phyloP scores from a whole-genome alignment of 1,284 basidiomycete species.

The Gymnopus androsaceus region DNA sequence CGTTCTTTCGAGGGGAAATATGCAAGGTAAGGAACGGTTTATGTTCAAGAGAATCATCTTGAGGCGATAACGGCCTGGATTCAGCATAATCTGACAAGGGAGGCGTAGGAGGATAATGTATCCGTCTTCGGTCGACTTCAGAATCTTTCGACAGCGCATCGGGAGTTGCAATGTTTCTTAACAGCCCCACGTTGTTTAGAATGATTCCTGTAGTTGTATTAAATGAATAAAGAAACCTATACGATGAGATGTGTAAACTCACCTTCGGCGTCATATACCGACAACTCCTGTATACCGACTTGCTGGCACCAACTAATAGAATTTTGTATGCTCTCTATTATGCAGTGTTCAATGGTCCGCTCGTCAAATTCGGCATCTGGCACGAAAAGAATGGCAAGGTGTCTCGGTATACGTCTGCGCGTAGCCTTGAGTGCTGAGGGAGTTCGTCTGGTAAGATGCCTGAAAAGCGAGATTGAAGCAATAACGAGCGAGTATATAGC shows the following conservation, averaged over 20 bases:
- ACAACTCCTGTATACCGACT: slow-evolving; percentile 59
- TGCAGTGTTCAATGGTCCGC: slow-evolving; percentile 39
- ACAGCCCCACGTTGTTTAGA: slow-evolving; percentile 40
- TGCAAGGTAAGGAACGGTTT: slow-evolving; percentile 14
- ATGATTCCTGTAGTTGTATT: slow-evolving; percentile 40
- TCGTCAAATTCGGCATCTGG: slow-evolving; percentile 34
- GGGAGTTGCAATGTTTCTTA: slow-evolving; percentile 36
- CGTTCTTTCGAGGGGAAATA: not conserved
- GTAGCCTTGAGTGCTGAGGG: slow-evolving; percentile 50
- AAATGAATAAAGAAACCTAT: slow-evolving; percentile 2
- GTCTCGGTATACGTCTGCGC: slow-evolving; percentile 59
- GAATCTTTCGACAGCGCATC: slow-evolving; percentile 21
- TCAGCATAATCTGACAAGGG: slow-evolving; percentile 69
- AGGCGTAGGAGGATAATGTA: slow-evolving; percentile 70
- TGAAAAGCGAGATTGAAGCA: slow-evolving; percentile 41
- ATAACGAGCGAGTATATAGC: slow-evolving; percentile 52
- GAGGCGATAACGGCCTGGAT: slow-evolving; percentile 59
- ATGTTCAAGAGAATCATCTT: slow-evolving; percentile 16
- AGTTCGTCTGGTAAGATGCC: slow-evolving; percentile 31
- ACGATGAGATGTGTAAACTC: slow-evolving; percentile 4
- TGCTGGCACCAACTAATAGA: slow-evolving; percentile 60
- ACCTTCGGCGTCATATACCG: slow-evolving; percentile 74
- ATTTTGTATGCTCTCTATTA: slow-evolving; percentile 55
- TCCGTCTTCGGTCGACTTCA: slow-evolving; percentile 42
- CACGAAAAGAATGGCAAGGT: slow-evolving; percentile 65